Base-by-base conservation (phyloP, 768 basidiomycete species). In the Leccinum longicurvipes region DNA sequence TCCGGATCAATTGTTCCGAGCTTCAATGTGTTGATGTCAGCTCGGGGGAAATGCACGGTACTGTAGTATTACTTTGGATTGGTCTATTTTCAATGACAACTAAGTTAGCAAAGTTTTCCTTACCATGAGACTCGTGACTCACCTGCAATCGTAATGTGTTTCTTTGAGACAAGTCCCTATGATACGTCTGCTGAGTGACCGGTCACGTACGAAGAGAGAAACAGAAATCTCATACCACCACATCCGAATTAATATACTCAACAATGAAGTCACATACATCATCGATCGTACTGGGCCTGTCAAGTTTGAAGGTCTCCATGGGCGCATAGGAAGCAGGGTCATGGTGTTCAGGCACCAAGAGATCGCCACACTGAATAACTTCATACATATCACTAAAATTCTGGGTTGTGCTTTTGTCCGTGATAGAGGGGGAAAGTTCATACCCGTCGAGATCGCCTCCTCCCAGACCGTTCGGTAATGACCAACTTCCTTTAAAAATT, bases 381-480 rank as follows among this genome's bases (percentile, higher is more conserved):
- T 82, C 77, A 63, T 84, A 91, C 29, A 77, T 63, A 59, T 91
- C 89, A 3, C 89, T 89, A 23, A 31, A 49, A 51, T 36, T 31
- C 17, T 24, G 41, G 19, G 19, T 63, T 44, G 47, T 15, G 41
- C 6, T 27, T n/a, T 27, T 34, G 21, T 28, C 27, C 7, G 21
- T 9, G 47, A 47, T 39, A 36, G 7, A 48, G 5, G 32, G 10
- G 31, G 15, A 11, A 58, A 21, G 12, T 34, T 41, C 50, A 15
- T 65, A 88, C 87, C 89, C 89, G 54, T 91, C 89, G n/a, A 91
- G 72, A 72, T 91, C 89, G 0, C 89, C 89, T 32, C 89, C 89
- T 10, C 80, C 85, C 15, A 91, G 76, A 57, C 80, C 82, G 3
- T 86, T 88, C 10, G 89, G 79, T 41, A 90, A 64, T 1, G 88